Base-by-base conservation (phyloP, 2,329 filamentous ascomycete species). In the Pyricularia pennisetigena region DNA sequence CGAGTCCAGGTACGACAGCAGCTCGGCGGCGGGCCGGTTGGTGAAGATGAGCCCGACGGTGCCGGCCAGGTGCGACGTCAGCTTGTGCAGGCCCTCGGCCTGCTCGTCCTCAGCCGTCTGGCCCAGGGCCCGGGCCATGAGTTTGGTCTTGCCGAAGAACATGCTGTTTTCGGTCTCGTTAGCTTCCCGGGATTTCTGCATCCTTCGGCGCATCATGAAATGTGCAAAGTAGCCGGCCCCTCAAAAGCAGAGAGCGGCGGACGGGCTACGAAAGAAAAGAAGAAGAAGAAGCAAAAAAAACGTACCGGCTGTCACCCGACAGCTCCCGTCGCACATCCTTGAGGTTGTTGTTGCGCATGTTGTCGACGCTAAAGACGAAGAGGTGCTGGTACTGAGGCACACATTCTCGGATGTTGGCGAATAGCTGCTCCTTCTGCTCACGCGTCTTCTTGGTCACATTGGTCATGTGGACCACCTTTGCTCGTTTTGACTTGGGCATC, bases 91-190 rank as follows among this genome's bases (percentile, higher is more conserved):
- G 76, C 92, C 92, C 63, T 91, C 87, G 73, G 92, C 91, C 79
- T 91, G 86, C 80, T 94, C 92, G 75, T 92, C 90, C 75, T 91
- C 90, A 72, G 88, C 85, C 68, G 84, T 89, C 72, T 86, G 86
- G 76, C 95, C 95, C 29, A 99, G 90, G 69, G 95, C 94, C 81
- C 95, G 94, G 74, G 92, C 89, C 93, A 98, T 98, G 79, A 99
- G 94, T 82, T 98, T 98, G 70, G 94, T 98, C 84, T 98, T 99
- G 82, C 94, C 95, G 81, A 97, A 98, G 88, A 98, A 98, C 78
- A 99, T 83, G 74, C 94, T 95, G 74, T 65, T 59, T 66, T 67
- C 68, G 32, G 67, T 49, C 30, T 65, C 29, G 62, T 64, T 62
- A 59, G 63, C 7, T 20, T 62, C 68, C 26, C 7, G 26, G 68